Evolutionary conservation across 208 protist genomes (phyloP).

Genomic region (Acanthamoeba pearcei): DNA sequence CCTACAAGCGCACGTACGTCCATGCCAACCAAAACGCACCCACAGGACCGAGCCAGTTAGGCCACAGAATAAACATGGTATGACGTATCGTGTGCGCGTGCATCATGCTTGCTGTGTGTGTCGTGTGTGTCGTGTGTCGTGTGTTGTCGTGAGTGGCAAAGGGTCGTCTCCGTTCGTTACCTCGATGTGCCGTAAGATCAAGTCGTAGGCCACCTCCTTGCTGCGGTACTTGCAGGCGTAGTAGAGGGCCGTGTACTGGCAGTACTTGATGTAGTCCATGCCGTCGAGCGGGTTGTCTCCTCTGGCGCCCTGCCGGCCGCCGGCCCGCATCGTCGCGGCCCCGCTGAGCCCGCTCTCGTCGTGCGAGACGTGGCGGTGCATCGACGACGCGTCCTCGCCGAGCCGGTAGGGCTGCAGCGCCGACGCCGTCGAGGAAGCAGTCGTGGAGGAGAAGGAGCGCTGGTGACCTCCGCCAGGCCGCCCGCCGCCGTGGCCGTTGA

Average conservation of each 20-base stretch:
- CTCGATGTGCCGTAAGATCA: slow-evolving; percentile 51
- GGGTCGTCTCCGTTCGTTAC: too few species aligned
- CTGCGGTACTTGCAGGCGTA: slow-evolving; percentile 69
- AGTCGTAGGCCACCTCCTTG: slow-evolving; percentile 41
- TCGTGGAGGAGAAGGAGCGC: slow-evolving; percentile 57
- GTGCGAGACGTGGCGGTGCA: slow-evolving; percentile 33
- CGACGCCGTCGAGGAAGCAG: not conserved
- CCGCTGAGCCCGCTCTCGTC: not conserved
- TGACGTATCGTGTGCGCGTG: too few species aligned
- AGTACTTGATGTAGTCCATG: slow-evolving; percentile 72
- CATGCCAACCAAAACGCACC: not conserved
- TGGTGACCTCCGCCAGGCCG: not conserved
- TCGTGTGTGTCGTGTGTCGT: too few species aligned
- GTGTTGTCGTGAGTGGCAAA: too few species aligned
- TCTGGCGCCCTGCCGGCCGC: not conserved
- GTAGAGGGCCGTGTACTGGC: slow-evolving; percentile 71
- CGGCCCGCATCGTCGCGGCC: not conserved
- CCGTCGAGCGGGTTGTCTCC: slow-evolving; percentile 14
- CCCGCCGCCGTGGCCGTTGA: not conserved
- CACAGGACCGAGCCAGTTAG: not conserved
- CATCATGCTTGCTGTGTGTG: not conserved
- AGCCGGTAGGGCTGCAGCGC: not conserved
- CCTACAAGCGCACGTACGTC: not conserved
- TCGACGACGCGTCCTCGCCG: not conserved
- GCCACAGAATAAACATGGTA: not conserved